A percentile compares a stretch with the other conserved stretches of the same genome.
Conservation (phyloP, 306 rosid species). For the Alnus glutinosa region DNA sequence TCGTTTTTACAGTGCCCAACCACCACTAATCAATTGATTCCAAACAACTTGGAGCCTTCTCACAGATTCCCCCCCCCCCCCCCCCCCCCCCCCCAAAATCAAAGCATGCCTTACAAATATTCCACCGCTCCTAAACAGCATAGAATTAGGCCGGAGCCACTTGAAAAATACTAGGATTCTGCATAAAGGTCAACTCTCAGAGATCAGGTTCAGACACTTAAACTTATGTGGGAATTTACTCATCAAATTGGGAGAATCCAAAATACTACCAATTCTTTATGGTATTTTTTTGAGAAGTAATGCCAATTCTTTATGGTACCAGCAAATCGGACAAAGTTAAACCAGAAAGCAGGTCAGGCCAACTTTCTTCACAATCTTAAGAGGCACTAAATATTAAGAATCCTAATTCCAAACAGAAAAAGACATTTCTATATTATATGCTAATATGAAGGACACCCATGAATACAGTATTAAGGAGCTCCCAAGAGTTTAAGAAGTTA, state of each 20-base stretch:
- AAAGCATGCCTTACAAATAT: no score
- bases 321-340: background rate
- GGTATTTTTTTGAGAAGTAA: no score
- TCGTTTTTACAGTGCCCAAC: no score
- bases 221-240: background rate
- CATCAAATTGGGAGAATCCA: background rate
- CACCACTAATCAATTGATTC: no score
- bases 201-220: no score
- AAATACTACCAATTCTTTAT: background rate
- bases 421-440: background rate
- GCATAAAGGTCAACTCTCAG: no score
- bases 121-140: no score
- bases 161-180: no score
- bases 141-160: no score
- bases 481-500: background rate
- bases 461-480: background rate
- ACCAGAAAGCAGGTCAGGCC: background rate
- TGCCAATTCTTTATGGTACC: background rate
- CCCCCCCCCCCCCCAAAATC: no score
- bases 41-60: no score
- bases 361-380: background rate
- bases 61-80: no score
- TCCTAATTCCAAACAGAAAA: background rate
- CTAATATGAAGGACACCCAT: background rate
- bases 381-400: background rate